A percentile compares a stretch with the other conserved stretches of the same genome.
phyloP scores from a whole-genome alignment of 2,329 filamentous ascomycete species.

The Coniochaeta sp. region DNA sequence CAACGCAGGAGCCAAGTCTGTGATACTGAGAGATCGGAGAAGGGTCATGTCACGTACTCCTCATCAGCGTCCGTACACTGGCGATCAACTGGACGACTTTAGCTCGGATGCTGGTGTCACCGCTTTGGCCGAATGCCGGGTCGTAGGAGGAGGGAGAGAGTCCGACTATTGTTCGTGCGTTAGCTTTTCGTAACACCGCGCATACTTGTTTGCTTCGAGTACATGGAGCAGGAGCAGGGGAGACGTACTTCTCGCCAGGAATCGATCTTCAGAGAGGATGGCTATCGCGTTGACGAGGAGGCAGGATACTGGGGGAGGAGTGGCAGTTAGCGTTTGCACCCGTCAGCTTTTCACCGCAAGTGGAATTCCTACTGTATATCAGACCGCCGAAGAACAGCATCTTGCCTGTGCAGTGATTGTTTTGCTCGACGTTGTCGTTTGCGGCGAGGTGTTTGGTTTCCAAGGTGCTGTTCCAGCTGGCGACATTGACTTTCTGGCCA shows the following conservation, averaged over 20 bases:
- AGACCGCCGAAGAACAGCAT: constrained; percentile 24
- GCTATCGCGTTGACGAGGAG: constrained; percentile 84
- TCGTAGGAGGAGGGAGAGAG: constrained; percentile 67
- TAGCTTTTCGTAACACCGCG: constrained; percentile 7
- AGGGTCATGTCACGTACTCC: constrained; percentile 58
- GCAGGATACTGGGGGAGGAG: constrained; percentile 54
- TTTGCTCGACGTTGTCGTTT: neutral
- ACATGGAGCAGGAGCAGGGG: neutral
- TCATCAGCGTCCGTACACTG: constrained; percentile 84
- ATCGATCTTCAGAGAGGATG: constrained; percentile 70
- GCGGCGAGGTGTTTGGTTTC: neutral
- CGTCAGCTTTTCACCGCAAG: neutral
- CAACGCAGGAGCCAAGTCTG: neutral
- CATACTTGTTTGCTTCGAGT: no score
- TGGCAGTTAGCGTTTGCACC: constrained; percentile 2
- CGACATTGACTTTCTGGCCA: neutral
- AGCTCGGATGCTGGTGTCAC: constrained; percentile 74
- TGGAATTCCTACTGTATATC: constrained; percentile 17
- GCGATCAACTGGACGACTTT: constrained; percentile 87
- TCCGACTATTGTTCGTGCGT: constrained; percentile 62
- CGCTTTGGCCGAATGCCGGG: constrained; percentile 66
- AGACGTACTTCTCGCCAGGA: constrained; percentile 66
- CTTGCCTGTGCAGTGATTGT: constrained; percentile 4
- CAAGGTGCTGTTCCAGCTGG: neutral
- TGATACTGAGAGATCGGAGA: neutral